Percentiles rank a stretch among this genome's conserved stretches.
Conservation (phyloP, 139 green algal species). For the Chlamydomonas schloesseri region DNA sequence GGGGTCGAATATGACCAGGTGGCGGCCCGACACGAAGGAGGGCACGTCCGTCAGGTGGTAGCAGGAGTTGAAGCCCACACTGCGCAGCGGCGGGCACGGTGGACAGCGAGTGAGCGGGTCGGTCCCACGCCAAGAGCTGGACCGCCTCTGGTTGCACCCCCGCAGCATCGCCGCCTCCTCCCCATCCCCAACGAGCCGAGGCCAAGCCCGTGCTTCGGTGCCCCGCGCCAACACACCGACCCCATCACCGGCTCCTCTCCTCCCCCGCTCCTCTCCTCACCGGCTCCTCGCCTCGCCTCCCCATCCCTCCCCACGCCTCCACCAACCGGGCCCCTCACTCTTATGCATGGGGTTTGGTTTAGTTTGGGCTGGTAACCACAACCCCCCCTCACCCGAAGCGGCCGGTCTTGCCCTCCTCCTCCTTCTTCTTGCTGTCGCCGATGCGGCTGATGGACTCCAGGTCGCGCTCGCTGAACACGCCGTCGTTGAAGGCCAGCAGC, state of each 20-base stretch:
- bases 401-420: conserved; percentile 58
- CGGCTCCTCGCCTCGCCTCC: no score
- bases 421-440: conserved; percentile 78
- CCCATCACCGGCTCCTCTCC: no score
- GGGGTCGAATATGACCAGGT: conserved; percentile 85
- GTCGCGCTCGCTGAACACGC: conserved; percentile 74
- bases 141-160: no score
- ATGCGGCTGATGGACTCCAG: conserved; percentile 81
- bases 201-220: no score
- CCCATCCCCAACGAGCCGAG: no score
- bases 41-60: conserved; percentile 88
- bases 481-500: conserved; percentile 82
- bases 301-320: not conserved
- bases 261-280: no score
- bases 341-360: no score
- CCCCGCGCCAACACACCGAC: no score
- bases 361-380: no score
- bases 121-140: no score
- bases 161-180: not conserved
- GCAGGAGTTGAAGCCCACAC: conserved; percentile 78
- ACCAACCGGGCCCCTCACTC: no score
- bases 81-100: conserved; percentile 7
- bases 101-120: not conserved
- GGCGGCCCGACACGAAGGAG: conserved; percentile 71
- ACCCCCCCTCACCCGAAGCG: conserved; percentile 42